Evolutionary conservation across 495 filamentous ascomycete genomes (phyloP).

Genomic region (Massariosphaeria phaeospora): DNA sequence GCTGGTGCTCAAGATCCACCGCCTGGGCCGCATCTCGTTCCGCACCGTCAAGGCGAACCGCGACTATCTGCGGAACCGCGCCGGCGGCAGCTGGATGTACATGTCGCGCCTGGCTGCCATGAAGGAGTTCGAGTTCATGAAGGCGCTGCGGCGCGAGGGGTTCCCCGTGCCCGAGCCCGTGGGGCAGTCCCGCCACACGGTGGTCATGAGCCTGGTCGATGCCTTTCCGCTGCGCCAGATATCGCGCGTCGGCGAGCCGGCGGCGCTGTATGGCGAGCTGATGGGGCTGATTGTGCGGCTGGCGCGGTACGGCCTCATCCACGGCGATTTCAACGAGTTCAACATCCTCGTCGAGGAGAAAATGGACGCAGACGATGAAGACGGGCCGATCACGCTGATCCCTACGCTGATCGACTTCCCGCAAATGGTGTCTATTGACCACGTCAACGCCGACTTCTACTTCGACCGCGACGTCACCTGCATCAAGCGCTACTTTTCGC

Average conservation of each 20-base stretch:
- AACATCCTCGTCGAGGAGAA: slow-evolving; percentile 81
- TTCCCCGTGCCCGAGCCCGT: slow-evolving; percentile 87
- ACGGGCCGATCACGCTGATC: slow-evolving; percentile 40
- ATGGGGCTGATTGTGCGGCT: slow-evolving; percentile 81
- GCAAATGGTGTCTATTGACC: slow-evolving; percentile 95
- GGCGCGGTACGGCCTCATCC: slow-evolving; percentile 84
- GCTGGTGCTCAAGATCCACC: slow-evolving; percentile 84
- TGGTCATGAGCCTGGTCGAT: slow-evolving; percentile 89
- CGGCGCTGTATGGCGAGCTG: slow-evolving; percentile 75
- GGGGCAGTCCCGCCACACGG: slow-evolving; percentile 82
- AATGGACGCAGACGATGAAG: background rate
- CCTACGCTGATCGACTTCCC: slow-evolving; percentile 96
- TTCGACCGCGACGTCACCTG: slow-evolving; percentile 93
- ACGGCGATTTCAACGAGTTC: slow-evolving; percentile 99
- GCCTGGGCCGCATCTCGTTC: slow-evolving; percentile 93
- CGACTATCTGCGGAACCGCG: slow-evolving; percentile 84
- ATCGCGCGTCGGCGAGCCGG: slow-evolving; percentile 69
- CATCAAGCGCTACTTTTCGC: slow-evolving; percentile 85
- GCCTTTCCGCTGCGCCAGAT: slow-evolving; percentile 86
- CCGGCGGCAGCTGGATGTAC: slow-evolving; percentile 89
- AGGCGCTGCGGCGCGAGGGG: slow-evolving; percentile 69
- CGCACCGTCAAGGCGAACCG: slow-evolving; percentile 91
- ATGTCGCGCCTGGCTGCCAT: slow-evolving; percentile 86
- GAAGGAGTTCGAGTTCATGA: slow-evolving; percentile 93
- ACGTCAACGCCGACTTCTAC: slow-evolving; percentile 87